phyloP scores from a whole-genome alignment of 1,139 yeast genomes.

The Candida sp. region DNA sequence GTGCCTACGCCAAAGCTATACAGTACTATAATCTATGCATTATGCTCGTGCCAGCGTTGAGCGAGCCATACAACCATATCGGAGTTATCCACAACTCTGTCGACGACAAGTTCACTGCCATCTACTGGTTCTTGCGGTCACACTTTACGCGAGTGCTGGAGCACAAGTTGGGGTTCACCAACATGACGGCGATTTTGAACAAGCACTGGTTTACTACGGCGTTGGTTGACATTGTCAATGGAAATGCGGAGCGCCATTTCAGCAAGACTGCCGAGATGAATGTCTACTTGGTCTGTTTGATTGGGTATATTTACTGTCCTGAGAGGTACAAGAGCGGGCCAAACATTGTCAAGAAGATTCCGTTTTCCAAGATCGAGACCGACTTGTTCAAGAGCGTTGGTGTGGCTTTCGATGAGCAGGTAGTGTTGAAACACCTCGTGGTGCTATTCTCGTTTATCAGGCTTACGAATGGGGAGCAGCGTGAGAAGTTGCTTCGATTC shows the following conservation, averaged over 20 bases:
- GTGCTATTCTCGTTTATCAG: slow-evolving; percentile 24
- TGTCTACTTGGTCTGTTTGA: slow-evolving; percentile 27
- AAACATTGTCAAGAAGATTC: slow-evolving; percentile 25
- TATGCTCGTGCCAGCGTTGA: slow-evolving; percentile 62
- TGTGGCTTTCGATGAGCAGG: slow-evolving; percentile 14
- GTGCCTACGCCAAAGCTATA: slow-evolving; percentile 37
- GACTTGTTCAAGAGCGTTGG: slow-evolving; percentile 22
- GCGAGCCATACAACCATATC: slow-evolving; percentile 69
- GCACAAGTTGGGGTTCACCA: slow-evolving; percentile 42
- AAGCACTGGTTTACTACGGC: slow-evolving; percentile 35
- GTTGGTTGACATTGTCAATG: slow-evolving; percentile 20
- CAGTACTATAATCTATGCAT: slow-evolving; percentile 57
- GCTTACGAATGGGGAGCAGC: slow-evolving; percentile 15
- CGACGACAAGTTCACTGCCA: slow-evolving; percentile 37
- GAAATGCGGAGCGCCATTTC: slow-evolving; percentile 7
- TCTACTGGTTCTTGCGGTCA: slow-evolving; percentile 60
- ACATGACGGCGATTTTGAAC: slow-evolving; percentile 34
- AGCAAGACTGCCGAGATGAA: slow-evolving; percentile 21
- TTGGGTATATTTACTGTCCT: slow-evolving; percentile 35
- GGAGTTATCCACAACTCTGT: slow-evolving; percentile 56
- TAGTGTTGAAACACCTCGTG: slow-evolving; percentile 27
- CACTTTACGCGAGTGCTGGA: slow-evolving; percentile 57
- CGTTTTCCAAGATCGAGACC: slow-evolving; percentile 29
- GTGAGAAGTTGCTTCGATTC: slow-evolving; percentile 23
- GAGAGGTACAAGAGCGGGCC: slow-evolving; percentile 28